These are phyloP conservation scores for Ceratocystis variospora DNA, from an alignment of 2,329 filamentous ascomycete species.

Conservation along the genomic window DNA sequence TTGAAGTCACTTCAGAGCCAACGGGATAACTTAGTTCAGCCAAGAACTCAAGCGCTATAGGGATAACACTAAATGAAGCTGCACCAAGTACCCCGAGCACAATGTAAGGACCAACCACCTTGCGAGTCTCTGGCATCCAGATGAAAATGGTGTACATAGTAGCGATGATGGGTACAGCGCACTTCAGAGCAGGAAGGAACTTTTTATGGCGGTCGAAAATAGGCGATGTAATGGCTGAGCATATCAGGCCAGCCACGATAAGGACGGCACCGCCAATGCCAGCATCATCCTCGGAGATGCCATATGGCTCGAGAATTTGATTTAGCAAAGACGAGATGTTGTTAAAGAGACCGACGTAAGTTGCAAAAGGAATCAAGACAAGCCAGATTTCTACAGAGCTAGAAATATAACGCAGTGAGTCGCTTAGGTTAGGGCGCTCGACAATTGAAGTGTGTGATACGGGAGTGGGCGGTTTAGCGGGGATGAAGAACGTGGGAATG, in stretches of 20 bases:
- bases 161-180: slow-evolving; percentile 60
- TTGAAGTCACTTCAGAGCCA: slow-evolving; percentile 70
- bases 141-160: slow-evolving; percentile 63
- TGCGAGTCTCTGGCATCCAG: slow-evolving; percentile 53
- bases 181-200: slow-evolving; percentile 59
- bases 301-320: slow-evolving; percentile 79
- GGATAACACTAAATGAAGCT: slow-evolving; percentile 64
- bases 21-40: slow-evolving; percentile 80
- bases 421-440: slow-evolving; percentile 39
- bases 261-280: slow-evolving; percentile 82
- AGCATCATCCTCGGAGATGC: slow-evolving; percentile 67
- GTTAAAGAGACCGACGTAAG: slow-evolving; percentile 92
- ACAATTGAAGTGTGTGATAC: slow-evolving; percentile 53
- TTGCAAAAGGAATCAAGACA: slow-evolving; percentile 61
- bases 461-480: slow-evolving; percentile 61
- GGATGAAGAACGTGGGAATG: slow-evolving; percentile 71
- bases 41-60: slow-evolving; percentile 73
- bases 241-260: slow-evolving; percentile 73
- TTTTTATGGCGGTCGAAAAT: slow-evolving; percentile 74
- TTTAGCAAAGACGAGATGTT: slow-evolving; percentile 75
- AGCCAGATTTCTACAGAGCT: slow-evolving; percentile 64
- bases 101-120: slow-evolving; percentile 55
- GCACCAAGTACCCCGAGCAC: slow-evolving; percentile 67
- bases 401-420: slow-evolving; percentile 38
- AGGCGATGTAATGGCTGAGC: slow-evolving; percentile 62